Evolutionary conservation across 1,139 yeast genomes (phyloP), one percentile per base, ranked within the genome.

Genomic region (Sugiyamaella sp.): DNA sequence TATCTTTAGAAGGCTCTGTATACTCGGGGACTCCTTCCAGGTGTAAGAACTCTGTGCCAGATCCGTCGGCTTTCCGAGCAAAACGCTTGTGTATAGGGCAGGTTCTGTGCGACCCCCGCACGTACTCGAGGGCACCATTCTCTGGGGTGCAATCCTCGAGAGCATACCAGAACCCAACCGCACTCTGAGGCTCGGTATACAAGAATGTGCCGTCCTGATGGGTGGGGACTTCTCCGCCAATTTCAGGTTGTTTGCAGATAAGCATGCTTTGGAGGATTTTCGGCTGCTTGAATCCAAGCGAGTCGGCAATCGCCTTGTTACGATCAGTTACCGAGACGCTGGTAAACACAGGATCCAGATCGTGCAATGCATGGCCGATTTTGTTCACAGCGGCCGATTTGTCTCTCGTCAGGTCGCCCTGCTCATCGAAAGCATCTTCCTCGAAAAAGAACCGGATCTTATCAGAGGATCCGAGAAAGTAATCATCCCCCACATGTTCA

Each of bases 111-210:
- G 89, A 80, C 0, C 93, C 93, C 0, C 95, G 91, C n/a, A 80
- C 75, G 64, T 79, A 86, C 57, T 82, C 80, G 27, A 87, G 72
- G 57, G 95, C 86, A 0, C 95, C 95, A 66, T 87, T 87, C 5
- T 72, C 73, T 4, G 67, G 59, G 1, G 85, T 83, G 65, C 95
- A 87, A 63, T 86, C 88, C 61, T 87, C 90, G 59, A 87, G 71
- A 0, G 95, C 93, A 64, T 83, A 82, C 95, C 95, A 87, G 66
- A 85, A 87, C 3, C 95, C 96, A 41, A 86, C 69, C 0, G 93
- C 90, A 1, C 82, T 72, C 52, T 79, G 83, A 0, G 95, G 95
- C 25, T 81, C 74, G 0, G 95, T 87, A 69, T 75, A 87, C 35
- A 87, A 73, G 62, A 87, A 87, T 2, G 84, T 82, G 1, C 84